A percentile compares a stretch with the other conserved stretches of the same genome.
These are phyloP conservation scores for Silene coronaria DNA, from an alignment of 179 eudicot species.

Conservation along the genomic window DNA sequence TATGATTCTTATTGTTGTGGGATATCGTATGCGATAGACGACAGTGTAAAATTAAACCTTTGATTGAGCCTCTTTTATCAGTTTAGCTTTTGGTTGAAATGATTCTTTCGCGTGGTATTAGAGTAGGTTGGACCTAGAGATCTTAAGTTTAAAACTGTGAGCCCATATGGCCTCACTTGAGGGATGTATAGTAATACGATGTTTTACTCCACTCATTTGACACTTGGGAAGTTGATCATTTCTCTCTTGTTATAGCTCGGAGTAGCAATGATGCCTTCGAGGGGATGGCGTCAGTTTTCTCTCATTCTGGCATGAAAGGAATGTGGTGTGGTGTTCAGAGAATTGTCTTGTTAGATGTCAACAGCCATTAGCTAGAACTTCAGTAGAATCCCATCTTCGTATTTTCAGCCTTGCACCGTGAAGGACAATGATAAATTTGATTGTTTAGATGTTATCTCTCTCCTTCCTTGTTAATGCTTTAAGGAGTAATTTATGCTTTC, in stretches of 20 bases:
- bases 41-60: not conserved
- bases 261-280: not conserved
- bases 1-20: not conserved
- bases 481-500: not conserved
- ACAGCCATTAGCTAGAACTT: not conserved
- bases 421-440: not conserved
- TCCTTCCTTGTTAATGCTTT: not conserved
- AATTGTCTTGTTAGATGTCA: not conserved
- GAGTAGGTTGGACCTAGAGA: not conserved
- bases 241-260: not conserved
- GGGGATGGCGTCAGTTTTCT: not conserved
- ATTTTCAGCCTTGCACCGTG: not conserved
- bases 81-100: not conserved
- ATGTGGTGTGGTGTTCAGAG: not conserved
- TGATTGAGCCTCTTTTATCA: not conserved
- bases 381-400: not conserved
- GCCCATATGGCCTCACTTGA: not conserved
- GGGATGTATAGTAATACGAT: not conserved
- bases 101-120: not conserved
- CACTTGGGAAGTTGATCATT: not conserved
- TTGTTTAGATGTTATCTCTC: not conserved
- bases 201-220: not conserved
- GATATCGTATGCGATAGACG: not conserved
- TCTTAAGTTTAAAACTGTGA: not conserved
- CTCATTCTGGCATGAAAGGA: not conserved